Evolutionary conservation across 352 stramenopile species (phyloP), one percentile per base, ranked within the genome.

Genomic region (Phytophthora palmivora): DNA sequence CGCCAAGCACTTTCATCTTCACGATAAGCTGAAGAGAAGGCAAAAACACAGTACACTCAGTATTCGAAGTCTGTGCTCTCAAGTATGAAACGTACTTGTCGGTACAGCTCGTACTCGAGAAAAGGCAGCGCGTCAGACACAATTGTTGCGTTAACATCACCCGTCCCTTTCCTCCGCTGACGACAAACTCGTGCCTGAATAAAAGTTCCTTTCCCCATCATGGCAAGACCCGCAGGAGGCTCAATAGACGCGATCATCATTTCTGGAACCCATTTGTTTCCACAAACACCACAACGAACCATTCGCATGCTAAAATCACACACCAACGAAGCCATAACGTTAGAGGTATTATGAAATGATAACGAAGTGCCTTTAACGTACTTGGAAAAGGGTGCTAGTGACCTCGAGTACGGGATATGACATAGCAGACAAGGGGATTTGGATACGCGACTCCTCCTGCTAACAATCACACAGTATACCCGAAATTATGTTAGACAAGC

Each of bases 191-290:
- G 78, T 6, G 97, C 96, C 71, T 99, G 95, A 21, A 99, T 91
- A 52, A 99, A 98, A 2, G 96, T 89, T 34, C 96, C 97, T 62
- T 92, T 91, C 10, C 92, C 94, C 56, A 94, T 92, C 54, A 96
- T 93, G 0, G 89, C 76, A 69, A 98, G 67, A 44, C 91, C 83
- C 28, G 76, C 72, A 28, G 87, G 85, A 19, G 86, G 87, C 46
- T 95, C 80, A 18, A 97, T 97, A 5, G 94, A 97, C 38, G 96
- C 82, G 16, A 97, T 89, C 48, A 97, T 90, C 72, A 95, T 97
- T 58, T 98, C 96, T 2, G 97, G 96, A 14, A 99, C 97, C 97
- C 97, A 99, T 62, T 99, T 99, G 66, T 98, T 98, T 2, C 95
- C 92, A 61, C 97, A 99, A 30, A 98, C 76, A 7, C 96, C 79